phyloP scores from a whole-genome alignment of 192 early-diverging fungal genomes.

The Rhizoclosmatium sp. region DNA sequence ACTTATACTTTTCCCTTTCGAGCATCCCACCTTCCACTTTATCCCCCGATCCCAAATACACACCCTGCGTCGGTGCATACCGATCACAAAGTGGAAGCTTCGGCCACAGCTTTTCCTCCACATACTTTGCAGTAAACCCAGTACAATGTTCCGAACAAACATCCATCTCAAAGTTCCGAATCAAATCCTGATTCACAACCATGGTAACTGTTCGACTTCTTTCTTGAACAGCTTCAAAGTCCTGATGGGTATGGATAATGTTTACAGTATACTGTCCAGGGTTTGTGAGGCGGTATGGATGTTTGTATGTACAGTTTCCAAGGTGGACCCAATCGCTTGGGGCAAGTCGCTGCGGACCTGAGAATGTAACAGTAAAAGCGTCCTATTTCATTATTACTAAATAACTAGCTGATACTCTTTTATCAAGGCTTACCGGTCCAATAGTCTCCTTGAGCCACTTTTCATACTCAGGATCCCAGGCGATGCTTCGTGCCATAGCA shows the following conservation, averaged over 20 bases:
- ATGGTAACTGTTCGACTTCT: not conserved
- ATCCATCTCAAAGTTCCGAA: slow-evolving; percentile 2
- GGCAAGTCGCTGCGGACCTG: slow-evolving; percentile 19
- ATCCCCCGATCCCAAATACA: not conserved
- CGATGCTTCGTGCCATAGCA: not conserved
- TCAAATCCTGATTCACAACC: not conserved
- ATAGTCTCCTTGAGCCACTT: slow-evolving; percentile 19
- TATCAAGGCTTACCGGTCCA: slow-evolving; percentile 6
- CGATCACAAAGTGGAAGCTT: slow-evolving; percentile 15
- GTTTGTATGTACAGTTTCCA: slow-evolving; percentile 33
- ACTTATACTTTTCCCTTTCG: not conserved
- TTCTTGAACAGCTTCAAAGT: slow-evolving; percentile 24
- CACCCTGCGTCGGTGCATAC: slow-evolving; percentile 2
- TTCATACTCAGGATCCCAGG: not conserved
- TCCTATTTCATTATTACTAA: slow-evolving; percentile 15
- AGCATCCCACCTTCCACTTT: not conserved
- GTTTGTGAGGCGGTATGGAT: slow-evolving; percentile 26
- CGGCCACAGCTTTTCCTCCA: not conserved
- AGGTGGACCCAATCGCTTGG: slow-evolving; percentile 26
- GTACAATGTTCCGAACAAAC: slow-evolving; percentile 22
- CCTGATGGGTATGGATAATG: slow-evolving; percentile 20
- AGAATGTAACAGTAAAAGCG: slow-evolving; percentile 12
- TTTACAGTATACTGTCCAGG: slow-evolving; percentile 12
- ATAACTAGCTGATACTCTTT: not conserved
- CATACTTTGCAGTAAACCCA: not conserved